Conservation (phyloP, 1,284 basidiomycete species). For the Abortiporus biennis region DNA sequence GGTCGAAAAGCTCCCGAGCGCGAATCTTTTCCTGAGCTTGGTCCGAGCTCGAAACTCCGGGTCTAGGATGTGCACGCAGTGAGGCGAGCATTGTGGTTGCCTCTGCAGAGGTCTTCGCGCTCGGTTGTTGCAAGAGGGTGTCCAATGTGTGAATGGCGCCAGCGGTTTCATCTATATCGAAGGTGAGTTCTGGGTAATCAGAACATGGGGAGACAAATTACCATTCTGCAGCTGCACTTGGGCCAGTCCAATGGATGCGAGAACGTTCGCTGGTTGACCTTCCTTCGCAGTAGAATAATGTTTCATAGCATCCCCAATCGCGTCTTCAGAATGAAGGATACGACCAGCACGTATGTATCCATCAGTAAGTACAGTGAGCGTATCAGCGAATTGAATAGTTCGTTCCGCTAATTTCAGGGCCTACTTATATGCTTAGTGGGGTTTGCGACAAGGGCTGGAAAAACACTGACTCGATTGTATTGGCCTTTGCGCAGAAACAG, state of each 20-base stretch:
- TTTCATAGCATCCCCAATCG: slow-evolving; percentile 55
- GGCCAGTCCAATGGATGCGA: slow-evolving; percentile 80
- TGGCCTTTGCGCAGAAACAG: slow-evolving; percentile 67
- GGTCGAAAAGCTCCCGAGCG: slow-evolving; percentile 80
- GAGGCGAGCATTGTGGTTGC: slow-evolving; percentile 87
- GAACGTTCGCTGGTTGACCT: slow-evolving; percentile 66
- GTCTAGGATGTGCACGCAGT: slow-evolving; percentile 73
- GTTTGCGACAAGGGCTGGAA: slow-evolving; percentile 3
- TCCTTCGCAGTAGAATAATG: slow-evolving; percentile 76
- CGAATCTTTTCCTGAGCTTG: slow-evolving; percentile 62
- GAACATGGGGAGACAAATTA: slow-evolving; percentile 25
- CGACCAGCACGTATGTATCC: slow-evolving; percentile 76
- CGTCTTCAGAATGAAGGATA: slow-evolving; percentile 67
- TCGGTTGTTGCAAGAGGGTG: slow-evolving; percentile 63
- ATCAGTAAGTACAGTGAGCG: slow-evolving; percentile 71
- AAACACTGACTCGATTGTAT: slow-evolving; percentile 37
- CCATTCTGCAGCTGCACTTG: slow-evolving; percentile 83
- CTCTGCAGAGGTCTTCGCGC: slow-evolving; percentile 64
- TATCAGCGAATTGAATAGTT: slow-evolving; percentile 89
- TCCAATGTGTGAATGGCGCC: slow-evolving; percentile 87
- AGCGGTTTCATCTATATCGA: slow-evolving; percentile 57
- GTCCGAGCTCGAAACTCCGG: slow-evolving; percentile 73
- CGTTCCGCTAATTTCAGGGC: slow-evolving; percentile 89
- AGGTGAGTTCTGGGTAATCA: background rate
- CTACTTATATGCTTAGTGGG: slow-evolving; percentile 26